A percentile compares a stretch with the other conserved stretches of the same genome.
These are phyloP conservation scores for Trichoderma sp. DNA, from an alignment of 2,329 filamentous ascomycete genomes.

Conservation along the genomic window DNA sequence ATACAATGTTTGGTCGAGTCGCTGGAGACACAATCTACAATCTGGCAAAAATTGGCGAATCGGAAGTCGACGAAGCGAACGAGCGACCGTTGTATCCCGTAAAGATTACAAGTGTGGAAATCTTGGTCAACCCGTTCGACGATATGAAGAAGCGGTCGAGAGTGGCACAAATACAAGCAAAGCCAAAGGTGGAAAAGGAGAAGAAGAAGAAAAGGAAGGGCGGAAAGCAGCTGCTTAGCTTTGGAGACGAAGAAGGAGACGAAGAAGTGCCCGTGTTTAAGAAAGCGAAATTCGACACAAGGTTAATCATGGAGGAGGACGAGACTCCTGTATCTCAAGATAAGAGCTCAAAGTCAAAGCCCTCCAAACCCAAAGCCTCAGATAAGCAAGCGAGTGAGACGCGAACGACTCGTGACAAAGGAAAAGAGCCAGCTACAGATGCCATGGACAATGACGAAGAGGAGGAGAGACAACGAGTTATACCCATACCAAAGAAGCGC, in stretches of 20 bases:
- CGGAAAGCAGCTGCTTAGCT: slow-evolving; percentile 74
- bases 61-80: slow-evolving; percentile 71
- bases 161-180: slow-evolving; percentile 46
- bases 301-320: slow-evolving; percentile 62
- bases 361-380: slow-evolving; percentile 32
- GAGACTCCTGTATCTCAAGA: slow-evolving; percentile 27
- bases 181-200: slow-evolving; percentile 44
- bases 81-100: slow-evolving; percentile 85
- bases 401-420: not conserved
- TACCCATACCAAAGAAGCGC: not conserved
- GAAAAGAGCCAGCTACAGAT: not conserved
- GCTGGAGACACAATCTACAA: slow-evolving; percentile 96
- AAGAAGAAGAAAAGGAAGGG: slow-evolving; percentile 70
- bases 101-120: slow-evolving; percentile 70
- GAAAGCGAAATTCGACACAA: slow-evolving; percentile 75
- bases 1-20: slow-evolving; percentile 89
- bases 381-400: not conserved
- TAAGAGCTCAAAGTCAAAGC: slow-evolving; percentile 28
- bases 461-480: not conserved
- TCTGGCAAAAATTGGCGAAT: slow-evolving; percentile 86
- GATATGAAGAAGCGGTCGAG: slow-evolving; percentile 71
- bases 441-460: not conserved
- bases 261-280: slow-evolving; percentile 58
- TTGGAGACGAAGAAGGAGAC: slow-evolving; percentile 65
- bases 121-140: slow-evolving; percentile 77